Base-by-base conservation (phyloP, 129 eudicot genomes). In the Flaveria bidentis region DNA sequence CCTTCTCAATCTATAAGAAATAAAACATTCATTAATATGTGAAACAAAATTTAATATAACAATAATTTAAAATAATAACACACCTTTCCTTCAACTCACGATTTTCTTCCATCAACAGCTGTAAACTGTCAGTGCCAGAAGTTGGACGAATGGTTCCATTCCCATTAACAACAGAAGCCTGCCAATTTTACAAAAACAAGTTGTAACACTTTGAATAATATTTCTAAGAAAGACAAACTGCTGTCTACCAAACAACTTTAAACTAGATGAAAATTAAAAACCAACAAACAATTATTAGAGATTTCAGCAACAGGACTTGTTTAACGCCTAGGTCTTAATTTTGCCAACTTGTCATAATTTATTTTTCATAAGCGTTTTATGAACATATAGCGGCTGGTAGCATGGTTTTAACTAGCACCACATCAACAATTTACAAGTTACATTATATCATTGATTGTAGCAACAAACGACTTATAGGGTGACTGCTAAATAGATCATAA, bases 41-140 rank as follows among this genome's bases (percentile, higher is more conserved):
- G 52, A 58, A 69, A 73, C 17, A 4, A 14, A 44, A 26, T 0
- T 67, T 42, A 45, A 80, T 42, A 33, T 17, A 65, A 41, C 14
- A 4, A 49, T 13, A 52, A 17, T n/a, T 26, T 1, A 41, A 52
- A 20, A 39, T 6, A 22, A 18, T 76, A 22, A 18, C 78, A 71
- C 86, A 89, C 97, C 90, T 92, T 65, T 89, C 87, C 78, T 71
- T 84, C 78, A 93, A 74, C 65, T 76, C 76, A 3, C 76, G 86
- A 69, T 93, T 90, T 80, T 88, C 96, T 81, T 85, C 88, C 78
- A 78, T 75, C 80, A 90, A 76, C 80, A 66, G 76, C 0, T 81
- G 78, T 3, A 86, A 33, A 16, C 62, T 47, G 13, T 17, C 47
- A 2, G 74, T 41, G 68, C 51, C 53, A 25, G 42, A 13, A 69